A percentile compares a stretch with the other conserved stretches of the same genome.
Conservation (phyloP, 1,284 basidiomycete genomes). For the Naganishia sp. region DNA sequence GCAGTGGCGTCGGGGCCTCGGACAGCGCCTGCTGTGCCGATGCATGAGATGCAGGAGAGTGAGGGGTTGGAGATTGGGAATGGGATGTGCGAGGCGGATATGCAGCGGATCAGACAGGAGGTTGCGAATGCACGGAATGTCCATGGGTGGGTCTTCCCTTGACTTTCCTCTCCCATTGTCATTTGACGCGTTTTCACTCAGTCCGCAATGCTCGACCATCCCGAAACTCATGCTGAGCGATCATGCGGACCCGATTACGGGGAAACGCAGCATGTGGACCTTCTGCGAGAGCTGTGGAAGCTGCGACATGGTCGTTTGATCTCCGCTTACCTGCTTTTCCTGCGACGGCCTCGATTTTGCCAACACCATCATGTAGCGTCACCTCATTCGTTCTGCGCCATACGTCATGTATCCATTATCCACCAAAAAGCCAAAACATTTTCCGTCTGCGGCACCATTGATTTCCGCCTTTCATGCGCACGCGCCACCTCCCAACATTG, state of each 20-base stretch:
- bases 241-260: conserved; percentile 48
- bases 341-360: too few relatives aligned
- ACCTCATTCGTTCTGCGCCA: too few relatives aligned
- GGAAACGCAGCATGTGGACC: conserved; percentile 49
- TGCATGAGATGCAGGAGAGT: conserved; percentile 25
- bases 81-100: conserved; percentile 18
- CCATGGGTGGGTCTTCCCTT: conserved; percentile 29
- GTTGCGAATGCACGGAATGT: conserved; percentile 46
- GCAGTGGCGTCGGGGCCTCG: conserved; percentile 37
- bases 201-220: conserved; percentile 50
- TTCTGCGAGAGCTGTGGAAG: conserved; percentile 51
- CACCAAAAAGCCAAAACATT: not conserved
- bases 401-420: conserved; percentile 9
- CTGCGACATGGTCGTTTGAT: conserved; percentile 40
- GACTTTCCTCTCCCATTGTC: not conserved
- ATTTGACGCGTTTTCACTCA: not conserved
- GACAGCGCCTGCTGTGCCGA: not conserved
- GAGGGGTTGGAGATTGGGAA: conserved; percentile 7
- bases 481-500: not conserved
- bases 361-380: too few relatives aligned
- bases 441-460: not conserved
- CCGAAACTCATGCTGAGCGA: conserved; percentile 49
- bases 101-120: conserved; percentile 33
- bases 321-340: too few relatives aligned
- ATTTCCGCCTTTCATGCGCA: not conserved